Evolutionary conservation across 1,139 yeast genomes (phyloP).

Genomic region (Saccharomyces hybrid): DNA sequence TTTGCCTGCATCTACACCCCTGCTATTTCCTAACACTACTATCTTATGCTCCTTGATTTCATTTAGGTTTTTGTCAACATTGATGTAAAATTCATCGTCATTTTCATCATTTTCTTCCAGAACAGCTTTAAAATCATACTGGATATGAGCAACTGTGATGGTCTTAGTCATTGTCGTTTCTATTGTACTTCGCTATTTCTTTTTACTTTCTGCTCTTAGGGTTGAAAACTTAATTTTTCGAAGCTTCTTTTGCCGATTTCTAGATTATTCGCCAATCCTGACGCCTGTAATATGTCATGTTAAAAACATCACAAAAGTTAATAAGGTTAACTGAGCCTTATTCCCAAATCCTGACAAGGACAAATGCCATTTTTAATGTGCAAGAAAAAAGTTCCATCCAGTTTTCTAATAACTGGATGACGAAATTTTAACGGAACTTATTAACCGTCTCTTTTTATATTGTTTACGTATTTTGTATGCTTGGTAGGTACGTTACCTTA

Average conservation of each 20-base stretch:
- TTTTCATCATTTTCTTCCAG: conserved; percentile 33
- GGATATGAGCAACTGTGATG: conserved; percentile 29
- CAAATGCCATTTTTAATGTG: not conserved
- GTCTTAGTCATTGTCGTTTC: not conserved
- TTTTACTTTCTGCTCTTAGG: not conserved
- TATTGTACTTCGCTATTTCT: not conserved
- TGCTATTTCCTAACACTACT: conserved; percentile 4
- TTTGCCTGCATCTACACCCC: conserved; percentile 8
- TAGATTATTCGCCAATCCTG: not conserved
- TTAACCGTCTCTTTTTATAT: too few species aligned
- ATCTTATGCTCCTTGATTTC: conserved; percentile 28
- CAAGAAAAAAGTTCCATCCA: too few species aligned
- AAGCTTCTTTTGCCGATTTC: not conserved
- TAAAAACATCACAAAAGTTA: not conserved
- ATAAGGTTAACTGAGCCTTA: not conserved
- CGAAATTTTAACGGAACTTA: too few species aligned
- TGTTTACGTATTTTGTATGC: not conserved
- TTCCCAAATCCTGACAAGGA: not conserved
- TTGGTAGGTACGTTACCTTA: not conserved
- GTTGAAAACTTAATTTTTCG: not conserved
- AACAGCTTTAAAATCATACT: conserved; percentile 39
- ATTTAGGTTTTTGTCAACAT: conserved; percentile 31
- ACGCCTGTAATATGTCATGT: not conserved
- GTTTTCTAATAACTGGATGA: too few species aligned
- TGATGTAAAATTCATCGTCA: conserved; percentile 38